A percentile compares a stretch with the other conserved stretches of the same genome.
Evolutionary conservation across 73 alveolate genomes (phyloP).

Genomic region (Tetrahymena elliotti): DNA sequence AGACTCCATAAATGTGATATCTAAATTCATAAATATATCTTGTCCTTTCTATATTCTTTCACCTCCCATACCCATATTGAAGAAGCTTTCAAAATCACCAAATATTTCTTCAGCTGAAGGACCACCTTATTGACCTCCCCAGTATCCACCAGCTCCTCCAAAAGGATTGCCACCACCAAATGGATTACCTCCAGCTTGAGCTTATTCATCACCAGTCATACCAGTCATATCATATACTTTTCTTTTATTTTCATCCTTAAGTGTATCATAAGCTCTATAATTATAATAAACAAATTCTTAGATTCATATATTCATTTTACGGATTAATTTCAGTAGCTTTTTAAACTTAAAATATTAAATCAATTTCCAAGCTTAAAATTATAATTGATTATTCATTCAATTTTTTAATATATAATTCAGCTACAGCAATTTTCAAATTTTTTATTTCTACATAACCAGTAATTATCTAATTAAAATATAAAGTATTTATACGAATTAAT

Average conservation of each 20-base stretch:
- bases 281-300: background rate
- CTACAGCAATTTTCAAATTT: background rate
- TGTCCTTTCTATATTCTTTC: constrained; percentile 47
- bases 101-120: constrained; percentile 60
- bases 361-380: background rate
- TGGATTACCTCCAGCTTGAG: constrained; percentile 65
- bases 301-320: background rate
- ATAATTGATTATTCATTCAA: background rate
- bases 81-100: constrained; percentile 71
- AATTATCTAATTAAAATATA: background rate
- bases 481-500: constrained; percentile 38
- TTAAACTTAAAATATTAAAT: background rate
- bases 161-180: constrained; percentile 42
- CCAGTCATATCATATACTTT: constrained; percentile 74
- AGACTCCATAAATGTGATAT: constrained; percentile 72
- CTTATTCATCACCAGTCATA: constrained; percentile 83
- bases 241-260: constrained; percentile 63
- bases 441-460: background rate
- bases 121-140: constrained; percentile 46
- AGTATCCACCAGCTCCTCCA: constrained; percentile 19
- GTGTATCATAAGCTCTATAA: constrained; percentile 80
- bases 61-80: constrained; percentile 59
- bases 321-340: background rate
- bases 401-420: no score
- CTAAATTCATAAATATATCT: constrained; percentile 53